A percentile compares a stretch with the other conserved stretches of the same genome.
phyloP scores from a whole-genome alignment of 805 yeast genomes.

The Pichia gijzeniarum region DNA sequence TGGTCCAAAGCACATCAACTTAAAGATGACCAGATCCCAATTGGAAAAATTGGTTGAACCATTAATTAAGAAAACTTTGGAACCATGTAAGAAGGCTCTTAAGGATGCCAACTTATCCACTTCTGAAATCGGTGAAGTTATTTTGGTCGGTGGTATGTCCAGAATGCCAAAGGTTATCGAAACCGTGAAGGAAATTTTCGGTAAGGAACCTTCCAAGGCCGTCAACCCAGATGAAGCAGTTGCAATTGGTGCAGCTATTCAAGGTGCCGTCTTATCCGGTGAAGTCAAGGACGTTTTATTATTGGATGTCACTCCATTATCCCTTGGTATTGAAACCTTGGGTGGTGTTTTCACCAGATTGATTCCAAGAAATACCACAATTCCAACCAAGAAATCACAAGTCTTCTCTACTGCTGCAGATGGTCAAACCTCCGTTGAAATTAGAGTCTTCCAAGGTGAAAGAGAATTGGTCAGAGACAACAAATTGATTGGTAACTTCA shows the following conservation, averaged over 20 bases:
- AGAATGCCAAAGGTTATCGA: conserved; percentile 77
- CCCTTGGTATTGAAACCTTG: conserved; percentile 94
- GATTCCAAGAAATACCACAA: conserved; percentile 90
- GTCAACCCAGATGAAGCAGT: conserved; percentile 94
- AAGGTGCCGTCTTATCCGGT: conserved; percentile 81
- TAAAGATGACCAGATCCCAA: conserved; percentile 57
- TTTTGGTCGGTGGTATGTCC: conserved; percentile 86
- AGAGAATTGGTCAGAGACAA: conserved; percentile 97
- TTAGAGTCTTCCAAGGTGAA: conserved; percentile 99
- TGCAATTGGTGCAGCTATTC: conserved; percentile 85
- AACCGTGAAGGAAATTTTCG: conserved; percentile 53
- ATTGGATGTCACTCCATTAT: conserved; percentile 79
- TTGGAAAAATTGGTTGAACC: conserved; percentile 61
- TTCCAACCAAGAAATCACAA: conserved; percentile 95
- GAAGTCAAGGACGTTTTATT: conserved; percentile 72
- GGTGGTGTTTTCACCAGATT: conserved; percentile 96
- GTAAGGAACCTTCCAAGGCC: conserved; percentile 59
- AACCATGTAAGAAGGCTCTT: conserved; percentile 67
- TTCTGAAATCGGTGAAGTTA: conserved; percentile 65
- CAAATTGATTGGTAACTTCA: conserved; percentile 95
- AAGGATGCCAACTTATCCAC: conserved; percentile 65
- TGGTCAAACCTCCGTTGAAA: conserved; percentile 94
- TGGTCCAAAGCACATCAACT: conserved; percentile 49
- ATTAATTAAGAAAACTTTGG: conserved; percentile 60
- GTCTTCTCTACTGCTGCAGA: conserved; percentile 94